Percentiles rank a stretch among this genome's conserved stretches.
Evolutionary conservation across 192 early-diverging fungal species (phyloP).

Genomic region (Phycomyces blakesleeanus): DNA sequence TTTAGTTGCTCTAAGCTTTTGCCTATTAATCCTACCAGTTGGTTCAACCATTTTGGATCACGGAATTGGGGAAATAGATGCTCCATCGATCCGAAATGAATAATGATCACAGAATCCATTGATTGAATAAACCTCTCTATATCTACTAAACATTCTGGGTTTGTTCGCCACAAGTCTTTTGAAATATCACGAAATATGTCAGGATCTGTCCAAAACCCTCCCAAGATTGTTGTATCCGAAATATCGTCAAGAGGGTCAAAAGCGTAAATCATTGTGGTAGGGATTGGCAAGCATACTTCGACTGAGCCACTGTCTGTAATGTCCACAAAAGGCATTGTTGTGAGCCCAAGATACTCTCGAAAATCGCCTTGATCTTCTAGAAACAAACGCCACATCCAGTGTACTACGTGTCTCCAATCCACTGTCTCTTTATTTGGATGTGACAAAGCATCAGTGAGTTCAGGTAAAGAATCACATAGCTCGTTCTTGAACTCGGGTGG

Average conservation of each 20-base stretch:
- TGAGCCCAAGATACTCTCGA: background rate
- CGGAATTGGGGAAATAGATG: background rate
- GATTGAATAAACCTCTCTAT: background rate
- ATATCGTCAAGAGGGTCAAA: background rate
- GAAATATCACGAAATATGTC: background rate
- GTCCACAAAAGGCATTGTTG: background rate
- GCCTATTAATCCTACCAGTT: background rate
- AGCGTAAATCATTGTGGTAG: background rate
- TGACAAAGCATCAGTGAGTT: background rate
- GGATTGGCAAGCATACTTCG: background rate
- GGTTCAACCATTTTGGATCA: background rate
- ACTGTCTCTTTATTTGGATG: background rate
- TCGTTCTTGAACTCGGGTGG: background rate
- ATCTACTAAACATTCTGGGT: background rate
- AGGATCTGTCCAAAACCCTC: background rate
- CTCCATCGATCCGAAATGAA: background rate
- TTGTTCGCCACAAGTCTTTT: background rate
- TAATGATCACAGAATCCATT: background rate
- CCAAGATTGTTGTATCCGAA: background rate
- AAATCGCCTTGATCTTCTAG: slow-evolving; percentile 1
- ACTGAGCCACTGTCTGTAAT: no score
- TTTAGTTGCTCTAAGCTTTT: background rate
- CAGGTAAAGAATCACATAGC: background rate
- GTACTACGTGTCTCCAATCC: background rate
- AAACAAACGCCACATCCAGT: background rate